phyloP scores from a whole-genome alignment of 169 alveolate species.

The Plasmodium relictum region DNA sequence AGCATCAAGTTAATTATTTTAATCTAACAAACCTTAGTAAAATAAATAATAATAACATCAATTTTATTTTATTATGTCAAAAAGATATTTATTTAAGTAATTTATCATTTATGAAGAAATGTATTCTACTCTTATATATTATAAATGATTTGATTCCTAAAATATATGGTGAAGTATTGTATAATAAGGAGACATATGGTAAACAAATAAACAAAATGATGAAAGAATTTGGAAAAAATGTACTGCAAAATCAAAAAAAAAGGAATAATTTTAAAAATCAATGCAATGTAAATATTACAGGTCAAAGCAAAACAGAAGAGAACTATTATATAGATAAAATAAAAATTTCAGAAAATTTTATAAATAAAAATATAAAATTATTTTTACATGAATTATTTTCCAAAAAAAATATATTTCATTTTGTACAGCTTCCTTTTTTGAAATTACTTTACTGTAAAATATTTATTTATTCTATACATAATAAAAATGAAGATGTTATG shows the following conservation, averaged over 20 bases:
- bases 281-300: not conserved
- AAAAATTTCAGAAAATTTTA: not conserved
- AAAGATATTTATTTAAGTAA: constrained; percentile 11
- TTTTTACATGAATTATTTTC: constrained; percentile 2
- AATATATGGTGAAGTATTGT: not conserved
- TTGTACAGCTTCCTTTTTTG: constrained; percentile 10
- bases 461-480: constrained; percentile 3
- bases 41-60: not conserved
- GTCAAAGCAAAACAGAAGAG: not conserved
- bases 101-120: constrained; percentile 40
- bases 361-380: not conserved
- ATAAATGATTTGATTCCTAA: constrained; percentile 31
- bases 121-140: constrained; percentile 17
- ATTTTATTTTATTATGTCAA: constrained; percentile 8
- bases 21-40: constrained; percentile 7
- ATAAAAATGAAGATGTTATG: constrained; percentile 8
- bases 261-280: not conserved
- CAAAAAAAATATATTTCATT: constrained; percentile 28
- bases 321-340: not conserved
- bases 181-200: not conserved
- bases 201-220: constrained; percentile 5
- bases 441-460: constrained; percentile 32
- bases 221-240: not conserved
- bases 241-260: not conserved
- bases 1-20: not conserved